Conservation (phyloP, 2,329 filamentous ascomycete species). For the Cercospora janseana region DNA sequence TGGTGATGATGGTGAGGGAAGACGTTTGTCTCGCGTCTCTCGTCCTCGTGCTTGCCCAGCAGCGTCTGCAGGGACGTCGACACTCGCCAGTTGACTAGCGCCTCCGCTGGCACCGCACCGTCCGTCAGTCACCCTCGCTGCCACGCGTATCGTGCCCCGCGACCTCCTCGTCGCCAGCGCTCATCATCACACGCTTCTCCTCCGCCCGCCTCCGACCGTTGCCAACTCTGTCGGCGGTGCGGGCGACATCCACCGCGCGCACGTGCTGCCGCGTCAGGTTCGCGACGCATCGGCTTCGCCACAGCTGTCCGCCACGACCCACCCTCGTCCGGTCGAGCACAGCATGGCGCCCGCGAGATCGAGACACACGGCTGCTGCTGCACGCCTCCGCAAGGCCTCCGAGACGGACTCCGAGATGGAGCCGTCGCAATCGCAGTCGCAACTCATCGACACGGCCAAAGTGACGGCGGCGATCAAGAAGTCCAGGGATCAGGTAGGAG, state of each 20-base stretch:
- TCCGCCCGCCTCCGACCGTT: too few species aligned
- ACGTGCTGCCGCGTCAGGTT: too few species aligned
- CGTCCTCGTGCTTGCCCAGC: too few species aligned
- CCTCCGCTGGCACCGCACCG: too few species aligned
- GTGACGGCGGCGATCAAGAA: slow-evolving; percentile 10
- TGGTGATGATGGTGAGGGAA: neutral
- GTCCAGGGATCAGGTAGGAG: slow-evolving; percentile 15
- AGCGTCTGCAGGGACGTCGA: too few species aligned
- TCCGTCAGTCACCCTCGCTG: too few species aligned
- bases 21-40: too few species aligned
- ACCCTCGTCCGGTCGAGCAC: neutral
- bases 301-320: neutral
- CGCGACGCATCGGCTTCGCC: too few species aligned
- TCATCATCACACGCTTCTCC: too few species aligned
- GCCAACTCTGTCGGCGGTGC: neutral
- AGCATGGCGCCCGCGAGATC: slow-evolving; percentile 19
- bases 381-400: neutral
- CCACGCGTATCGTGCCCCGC: too few species aligned
- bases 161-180: too few species aligned
- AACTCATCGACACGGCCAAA: slow-evolving; percentile 12
- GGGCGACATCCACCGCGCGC: neutral
- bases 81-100: too few species aligned
- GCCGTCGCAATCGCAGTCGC: slow-evolving; percentile 10
- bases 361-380: slow-evolving; percentile 6
- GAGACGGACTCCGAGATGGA: slow-evolving; percentile 3